Evolutionary conservation across 441 rosid species (phyloP), one percentile per base, ranked within the genome.

Genomic region (Lepidium campestre): DNA sequence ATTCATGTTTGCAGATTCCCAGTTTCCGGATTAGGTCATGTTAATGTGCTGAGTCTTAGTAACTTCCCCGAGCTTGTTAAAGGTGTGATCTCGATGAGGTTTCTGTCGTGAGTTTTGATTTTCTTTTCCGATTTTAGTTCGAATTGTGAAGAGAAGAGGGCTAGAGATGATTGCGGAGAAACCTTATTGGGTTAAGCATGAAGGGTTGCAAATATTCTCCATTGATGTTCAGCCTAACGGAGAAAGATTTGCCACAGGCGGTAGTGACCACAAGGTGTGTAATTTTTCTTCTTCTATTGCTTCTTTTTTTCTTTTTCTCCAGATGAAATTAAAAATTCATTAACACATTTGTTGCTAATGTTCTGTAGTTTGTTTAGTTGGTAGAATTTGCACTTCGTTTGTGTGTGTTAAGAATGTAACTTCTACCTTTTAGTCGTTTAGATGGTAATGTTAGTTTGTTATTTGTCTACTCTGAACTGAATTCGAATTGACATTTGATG

Each of bases 221-320:
- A 85, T 91, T 77, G 99, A 95, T 73, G 85, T 95, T 73, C 99
- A 91, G 65, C 97, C 99, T 65, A 93, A 93, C 67, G 89, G 88
- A 14, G 90, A 79, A 63, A 78, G 99, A 85, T 91, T 94, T 77
- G 98, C 98, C 50, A 91, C 99, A 40, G 98, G 99, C 58, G 99
- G 98, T 68, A 98, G 99, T 62, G 98, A 95, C 82, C 95, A 92
- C 80, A 95, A 95, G 99, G 99, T 94, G 61, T 42, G 9, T 27
- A 46, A 45, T 54, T 42, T 29, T 35, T 45, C 35, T 32, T 40
- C 45, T 57, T 45, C 50, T 34, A 15, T 54, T 15, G 31, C 57
- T 27, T 50, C 42, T 50, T 29, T 29, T 1, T 29, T 29, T 29
- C 4, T 5, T 2, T 23, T 29, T 29, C 9, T 57, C 67, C 15